A percentile compares a stretch with the other conserved stretches of the same genome.
Evolutionary conservation across 495 filamentous ascomycete species (phyloP).

Genomic region (Cryomyces minteri): DNA sequence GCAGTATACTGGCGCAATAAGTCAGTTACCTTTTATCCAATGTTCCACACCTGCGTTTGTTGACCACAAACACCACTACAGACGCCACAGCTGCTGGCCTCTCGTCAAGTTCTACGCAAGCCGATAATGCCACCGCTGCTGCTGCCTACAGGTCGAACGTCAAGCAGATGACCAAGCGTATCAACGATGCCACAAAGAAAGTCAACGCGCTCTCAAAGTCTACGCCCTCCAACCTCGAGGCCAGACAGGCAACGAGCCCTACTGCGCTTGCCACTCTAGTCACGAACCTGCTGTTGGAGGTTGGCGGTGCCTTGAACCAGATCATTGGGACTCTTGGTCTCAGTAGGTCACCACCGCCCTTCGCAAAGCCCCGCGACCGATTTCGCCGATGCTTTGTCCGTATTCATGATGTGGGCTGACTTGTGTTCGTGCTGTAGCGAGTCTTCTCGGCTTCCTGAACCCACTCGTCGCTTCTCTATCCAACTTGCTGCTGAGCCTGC

Average conservation of each 20-base stretch:
- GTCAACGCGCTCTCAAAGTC: not conserved
- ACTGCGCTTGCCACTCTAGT: conserved; percentile 5
- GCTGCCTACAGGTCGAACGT: conserved; percentile 4
- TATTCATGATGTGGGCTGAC: not conserved
- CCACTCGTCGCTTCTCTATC: conserved; percentile 8
- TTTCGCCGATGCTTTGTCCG: not conserved
- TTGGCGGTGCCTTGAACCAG: conserved; percentile 10
- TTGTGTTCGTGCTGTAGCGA: not conserved
- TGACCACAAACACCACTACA: not conserved
- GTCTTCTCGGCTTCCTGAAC: conserved; percentile 6
- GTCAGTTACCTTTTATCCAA: not conserved
- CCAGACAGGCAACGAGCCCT: conserved; percentile 2
- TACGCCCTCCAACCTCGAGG: not conserved
- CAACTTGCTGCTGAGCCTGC: conserved; percentile 5
- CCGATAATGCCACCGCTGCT: conserved; percentile 8
- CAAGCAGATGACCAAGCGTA: conserved; percentile 4
- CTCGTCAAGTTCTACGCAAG: conserved; percentile 1
- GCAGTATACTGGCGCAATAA: conserved; percentile 12
- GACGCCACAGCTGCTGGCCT: conserved; percentile 7
- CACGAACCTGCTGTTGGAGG: conserved; percentile 7
- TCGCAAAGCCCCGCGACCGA: not conserved
- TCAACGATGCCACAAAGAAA: conserved; percentile 4
- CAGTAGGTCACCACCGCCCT: conserved; percentile 1
- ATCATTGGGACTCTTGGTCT: conserved; percentile 10
- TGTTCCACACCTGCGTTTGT: not conserved